Evolutionary conservation across 257 asterid genomes (phyloP).

Genomic region (Fraxinus americana): DNA sequence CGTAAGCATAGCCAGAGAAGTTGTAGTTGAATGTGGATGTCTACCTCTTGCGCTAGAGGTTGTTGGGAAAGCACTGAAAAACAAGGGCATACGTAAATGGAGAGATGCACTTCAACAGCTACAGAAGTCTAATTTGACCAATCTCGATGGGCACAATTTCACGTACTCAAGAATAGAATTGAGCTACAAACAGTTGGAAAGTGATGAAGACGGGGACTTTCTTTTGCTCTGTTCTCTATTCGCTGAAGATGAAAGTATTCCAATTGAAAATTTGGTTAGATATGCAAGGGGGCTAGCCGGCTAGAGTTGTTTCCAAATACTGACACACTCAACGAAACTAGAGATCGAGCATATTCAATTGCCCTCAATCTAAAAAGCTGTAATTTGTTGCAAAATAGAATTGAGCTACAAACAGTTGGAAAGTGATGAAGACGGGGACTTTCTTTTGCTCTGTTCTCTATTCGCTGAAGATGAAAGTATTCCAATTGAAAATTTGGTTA

Average conservation of each 20-base stretch:
- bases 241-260: neutral
- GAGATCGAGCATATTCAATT: slow-evolving; percentile 11
- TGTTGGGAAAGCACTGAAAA: too few relatives aligned
- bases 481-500: too few relatives aligned
- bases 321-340: neutral
- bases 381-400: slow-evolving; percentile 6
- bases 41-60: too few relatives aligned
- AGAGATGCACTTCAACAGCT: neutral
- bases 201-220: slow-evolving; percentile 8
- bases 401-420: too few relatives aligned
- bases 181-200: slow-evolving; percentile 23
- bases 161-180: slow-evolving; percentile 16
- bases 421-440: too few relatives aligned
- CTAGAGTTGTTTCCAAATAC: neutral
- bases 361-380: neutral
- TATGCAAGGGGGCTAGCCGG: slow-evolving; percentile 21
- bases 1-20: too few relatives aligned
- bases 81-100: too few relatives aligned
- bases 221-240: slow-evolving; percentile 26
- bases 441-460: too few relatives aligned
- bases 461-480: too few relatives aligned
- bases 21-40: too few relatives aligned
- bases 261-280: slow-evolving; percentile 3
- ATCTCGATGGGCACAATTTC: neutral
- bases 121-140: neutral